Conservation (phyloP, 2,329 filamentous ascomycete species). For the Acarospora socialis region DNA sequence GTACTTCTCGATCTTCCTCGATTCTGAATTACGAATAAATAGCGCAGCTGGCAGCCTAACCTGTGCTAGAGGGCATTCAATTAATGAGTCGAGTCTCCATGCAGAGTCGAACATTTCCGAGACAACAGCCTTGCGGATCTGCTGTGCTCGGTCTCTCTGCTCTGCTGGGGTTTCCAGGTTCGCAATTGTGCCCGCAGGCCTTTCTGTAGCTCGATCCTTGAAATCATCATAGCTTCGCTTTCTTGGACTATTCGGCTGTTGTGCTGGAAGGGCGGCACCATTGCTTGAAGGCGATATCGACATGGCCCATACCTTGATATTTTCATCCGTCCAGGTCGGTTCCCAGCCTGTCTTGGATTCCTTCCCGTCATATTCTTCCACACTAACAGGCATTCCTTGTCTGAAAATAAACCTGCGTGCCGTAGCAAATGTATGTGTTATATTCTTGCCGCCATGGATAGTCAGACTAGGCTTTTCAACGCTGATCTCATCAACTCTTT, state of each 20-base stretch:
- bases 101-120: conserved; percentile 63
- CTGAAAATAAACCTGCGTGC: conserved; percentile 75
- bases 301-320: conserved; percentile 75
- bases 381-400: conserved; percentile 59
- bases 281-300: conserved; percentile 33
- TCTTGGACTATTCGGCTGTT: conserved; percentile 21
- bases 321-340: conserved; percentile 62
- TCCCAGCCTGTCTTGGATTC: conserved; percentile 18
- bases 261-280: conserved; percentile 18
- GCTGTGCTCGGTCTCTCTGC: conserved; percentile 28
- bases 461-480: conserved; percentile 32
- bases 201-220: conserved; percentile 13
- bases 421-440: conserved; percentile 69
- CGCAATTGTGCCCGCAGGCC: conserved; percentile 12
- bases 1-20: conserved; percentile 55
- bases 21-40: conserved; percentile 48
- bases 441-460: conserved; percentile 69
- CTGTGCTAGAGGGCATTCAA: conserved; percentile 50
- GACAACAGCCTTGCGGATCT: conserved; percentile 49
- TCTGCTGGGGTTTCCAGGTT: conserved; percentile 24
- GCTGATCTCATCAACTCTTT: too few relatives aligned
- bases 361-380: conserved; percentile 51
- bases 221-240: conserved; percentile 40
- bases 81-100: conserved; percentile 58
- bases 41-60: conserved; percentile 55